Percentiles rank a stretch among this genome's conserved stretches.
phyloP scores from a whole-genome alignment of 192 early-diverging fungal species.

The Linnemannia elongata region DNA sequence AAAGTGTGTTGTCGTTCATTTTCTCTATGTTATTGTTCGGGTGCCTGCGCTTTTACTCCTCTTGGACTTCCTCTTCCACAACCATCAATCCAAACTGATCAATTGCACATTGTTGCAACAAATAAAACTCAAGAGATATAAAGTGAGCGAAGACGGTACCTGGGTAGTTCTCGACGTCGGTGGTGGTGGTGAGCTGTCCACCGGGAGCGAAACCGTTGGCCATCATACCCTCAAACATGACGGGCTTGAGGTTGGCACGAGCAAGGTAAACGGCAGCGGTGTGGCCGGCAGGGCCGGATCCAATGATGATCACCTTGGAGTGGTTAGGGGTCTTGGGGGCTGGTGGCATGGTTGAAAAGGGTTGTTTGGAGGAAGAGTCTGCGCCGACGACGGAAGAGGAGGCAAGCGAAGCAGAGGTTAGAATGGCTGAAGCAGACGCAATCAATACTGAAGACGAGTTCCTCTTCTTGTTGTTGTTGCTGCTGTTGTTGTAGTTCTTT shows the following conservation, averaged over 20 bases:
- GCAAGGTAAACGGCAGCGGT: conserved; percentile 97
- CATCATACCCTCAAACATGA: conserved; percentile 97
- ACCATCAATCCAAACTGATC: not conserved
- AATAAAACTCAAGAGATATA: not conserved
- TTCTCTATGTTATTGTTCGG: too few species aligned
- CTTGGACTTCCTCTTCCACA: not conserved
- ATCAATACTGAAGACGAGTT: conserved; percentile 1
- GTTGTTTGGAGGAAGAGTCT: conserved; percentile 19
- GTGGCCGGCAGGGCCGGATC: conserved; percentile 97
- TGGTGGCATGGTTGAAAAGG: conserved; percentile 46
- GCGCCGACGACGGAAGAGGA: not conserved
- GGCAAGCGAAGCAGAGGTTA: conserved; percentile 41
- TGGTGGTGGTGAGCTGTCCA: conserved; percentile 92
- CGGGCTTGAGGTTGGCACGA: conserved; percentile 92
- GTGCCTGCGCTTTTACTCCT: too few species aligned
- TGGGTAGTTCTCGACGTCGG: conserved; percentile 96
- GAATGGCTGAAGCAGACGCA: conserved; percentile 42
- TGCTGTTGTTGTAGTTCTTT: not conserved
- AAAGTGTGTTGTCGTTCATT: too few species aligned
- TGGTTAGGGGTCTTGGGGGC: conserved; percentile 52
- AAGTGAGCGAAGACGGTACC: conserved; percentile 53
- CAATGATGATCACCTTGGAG: conserved; percentile 80
- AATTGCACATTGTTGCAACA: not conserved
- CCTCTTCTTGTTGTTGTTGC: conserved; percentile 11
- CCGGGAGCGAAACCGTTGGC: conserved; percentile 83